Percentiles rank a stretch among this genome's conserved stretches.
These are phyloP conservation scores for Oryza glaberrima DNA, from an alignment of 176 grass and related monocot species.

Conservation along the genomic window DNA sequence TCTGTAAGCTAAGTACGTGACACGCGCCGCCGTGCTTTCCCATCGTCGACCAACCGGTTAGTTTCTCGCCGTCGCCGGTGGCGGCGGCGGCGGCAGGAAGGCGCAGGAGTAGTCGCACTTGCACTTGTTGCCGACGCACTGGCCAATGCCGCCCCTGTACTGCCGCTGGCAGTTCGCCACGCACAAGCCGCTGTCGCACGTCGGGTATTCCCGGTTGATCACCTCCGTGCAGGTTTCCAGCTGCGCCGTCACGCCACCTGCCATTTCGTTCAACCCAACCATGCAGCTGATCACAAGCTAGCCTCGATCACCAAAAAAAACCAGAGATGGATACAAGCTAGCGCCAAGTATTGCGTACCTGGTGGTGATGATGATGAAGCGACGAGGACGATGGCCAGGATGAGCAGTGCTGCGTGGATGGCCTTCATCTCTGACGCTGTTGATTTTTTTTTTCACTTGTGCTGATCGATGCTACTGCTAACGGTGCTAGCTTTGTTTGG, in stretches of 20 bases:
- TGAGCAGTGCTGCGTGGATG: neutral
- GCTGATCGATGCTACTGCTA: neutral
- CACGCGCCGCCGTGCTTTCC: neutral
- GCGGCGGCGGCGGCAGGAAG: no score
- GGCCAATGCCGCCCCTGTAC: constrained; percentile 26
- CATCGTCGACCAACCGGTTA: neutral
- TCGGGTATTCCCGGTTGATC: neutral
- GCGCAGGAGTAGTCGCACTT: constrained; percentile 27
- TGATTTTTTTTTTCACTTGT: neutral
- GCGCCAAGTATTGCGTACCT: neutral
- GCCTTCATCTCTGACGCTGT: constrained; percentile 1
- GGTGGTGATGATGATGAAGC: neutral
- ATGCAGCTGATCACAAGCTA: neutral
- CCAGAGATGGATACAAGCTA: neutral
- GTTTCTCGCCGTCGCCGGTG: neutral
- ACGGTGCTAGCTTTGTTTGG: neutral
- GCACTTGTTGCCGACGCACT: neutral
- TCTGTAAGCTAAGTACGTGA: neutral
- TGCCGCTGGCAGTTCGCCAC: neutral
- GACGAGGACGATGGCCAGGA: neutral
- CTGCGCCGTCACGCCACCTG: neutral
- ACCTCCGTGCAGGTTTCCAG: neutral
- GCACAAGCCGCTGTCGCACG: constrained; percentile 7
- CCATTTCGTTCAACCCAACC: neutral
- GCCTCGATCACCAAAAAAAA: neutral